These are phyloP conservation scores for Ophiocytium majus DNA, from an alignment of 352 stramenopile species.

Conservation along the genomic window DNA sequence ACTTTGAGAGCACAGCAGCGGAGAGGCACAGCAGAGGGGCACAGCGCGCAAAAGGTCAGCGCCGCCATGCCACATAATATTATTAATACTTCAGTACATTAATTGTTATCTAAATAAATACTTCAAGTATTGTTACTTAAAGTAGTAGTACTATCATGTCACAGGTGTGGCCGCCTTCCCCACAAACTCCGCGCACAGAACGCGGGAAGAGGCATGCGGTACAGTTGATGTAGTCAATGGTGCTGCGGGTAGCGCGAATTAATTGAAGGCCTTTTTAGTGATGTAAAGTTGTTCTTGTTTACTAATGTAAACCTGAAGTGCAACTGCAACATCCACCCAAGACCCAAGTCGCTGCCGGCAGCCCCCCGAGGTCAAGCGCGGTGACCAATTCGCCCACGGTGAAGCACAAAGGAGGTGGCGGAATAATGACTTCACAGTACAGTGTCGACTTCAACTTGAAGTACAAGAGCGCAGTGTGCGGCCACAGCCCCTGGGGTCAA, in stretches of 20 bases:
- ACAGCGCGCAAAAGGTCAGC: background rate
- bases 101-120: background rate
- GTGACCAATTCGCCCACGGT: slow-evolving; percentile 67
- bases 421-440: slow-evolving; percentile 38
- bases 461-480: too few species aligned
- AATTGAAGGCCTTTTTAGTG: too few species aligned
- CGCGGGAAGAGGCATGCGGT: background rate
- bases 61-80: background rate
- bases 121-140: background rate
- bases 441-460: background rate
- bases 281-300: background rate
- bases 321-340: background rate
- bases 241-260: too few species aligned
- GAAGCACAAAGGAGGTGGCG: slow-evolving; percentile 74
- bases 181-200: background rate
- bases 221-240: too few species aligned
- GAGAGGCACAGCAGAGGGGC: background rate
- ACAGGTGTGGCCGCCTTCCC: background rate
- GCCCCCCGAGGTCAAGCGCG: background rate
- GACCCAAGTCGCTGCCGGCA: background rate
- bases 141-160: background rate
- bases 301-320: background rate
- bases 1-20: background rate
- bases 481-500: too few species aligned
- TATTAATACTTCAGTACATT: background rate